Evolutionary conservation across 129 eudicot genomes (phyloP).

Genomic region (Erigeron canadensis): DNA sequence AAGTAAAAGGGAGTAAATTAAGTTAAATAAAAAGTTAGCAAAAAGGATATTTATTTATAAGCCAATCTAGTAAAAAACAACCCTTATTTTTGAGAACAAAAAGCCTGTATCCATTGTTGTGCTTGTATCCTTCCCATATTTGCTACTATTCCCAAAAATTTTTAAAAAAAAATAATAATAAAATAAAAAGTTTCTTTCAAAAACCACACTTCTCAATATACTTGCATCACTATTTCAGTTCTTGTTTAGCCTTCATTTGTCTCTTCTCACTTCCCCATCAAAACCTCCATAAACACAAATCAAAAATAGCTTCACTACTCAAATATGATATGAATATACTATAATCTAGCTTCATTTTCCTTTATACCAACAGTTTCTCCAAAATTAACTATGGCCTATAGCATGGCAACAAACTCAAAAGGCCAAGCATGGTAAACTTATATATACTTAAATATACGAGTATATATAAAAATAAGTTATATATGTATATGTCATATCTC

Average conservation of each 20-base stretch:
- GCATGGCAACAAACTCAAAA: slow-evolving; percentile 60
- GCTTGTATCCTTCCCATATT: neutral
- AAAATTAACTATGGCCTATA: slow-evolving; percentile 46
- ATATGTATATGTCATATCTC: neutral
- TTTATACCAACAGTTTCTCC: slow-evolving; percentile 5
- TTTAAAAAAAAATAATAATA: too few species aligned
- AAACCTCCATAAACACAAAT: slow-evolving; percentile 30
- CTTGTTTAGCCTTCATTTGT: slow-evolving; percentile 17
- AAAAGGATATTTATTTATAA: neutral
- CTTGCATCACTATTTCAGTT: neutral
- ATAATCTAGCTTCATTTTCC: neutral
- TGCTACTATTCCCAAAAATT: too few species aligned
- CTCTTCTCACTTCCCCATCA: slow-evolving; percentile 24
- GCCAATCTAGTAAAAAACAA: neutral
- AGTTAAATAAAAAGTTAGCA: neutral
- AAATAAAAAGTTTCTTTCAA: too few species aligned
- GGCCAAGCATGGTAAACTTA: slow-evolving; percentile 81
- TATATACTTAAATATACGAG: too few species aligned
- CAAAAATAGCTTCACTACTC: neutral
- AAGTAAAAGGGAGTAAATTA: neutral
- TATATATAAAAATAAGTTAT: too few species aligned
- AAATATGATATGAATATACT: slow-evolving; percentile 36
- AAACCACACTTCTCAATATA: neutral
- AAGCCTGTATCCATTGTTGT: neutral
- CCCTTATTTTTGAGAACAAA: neutral